Evolutionary conservation across 805 yeast genomes (phyloP).

Genomic region (Saturnispora mendoncae): DNA sequence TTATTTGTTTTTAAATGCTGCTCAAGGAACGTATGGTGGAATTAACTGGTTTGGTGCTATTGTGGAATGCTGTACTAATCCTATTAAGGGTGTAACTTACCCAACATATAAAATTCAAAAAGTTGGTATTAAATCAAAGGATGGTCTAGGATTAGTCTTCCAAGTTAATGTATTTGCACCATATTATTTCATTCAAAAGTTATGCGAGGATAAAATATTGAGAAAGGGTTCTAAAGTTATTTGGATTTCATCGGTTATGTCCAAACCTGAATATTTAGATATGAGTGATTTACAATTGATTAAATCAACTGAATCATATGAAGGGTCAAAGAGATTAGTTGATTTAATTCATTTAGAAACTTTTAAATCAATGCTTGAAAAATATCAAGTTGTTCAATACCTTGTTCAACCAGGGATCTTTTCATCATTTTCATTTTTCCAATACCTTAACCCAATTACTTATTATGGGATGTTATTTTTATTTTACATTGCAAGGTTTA

Average conservation of each 20-base stretch:
- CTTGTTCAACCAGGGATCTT: slow-evolving; percentile 92
- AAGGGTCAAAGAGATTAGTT: slow-evolving; percentile 82
- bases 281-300: slow-evolving; percentile 68
- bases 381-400: slow-evolving; percentile 58
- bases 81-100: slow-evolving; percentile 76
- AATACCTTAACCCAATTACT: slow-evolving; percentile 67
- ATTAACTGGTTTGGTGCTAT: slow-evolving; percentile 79
- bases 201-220: slow-evolving; percentile 42
- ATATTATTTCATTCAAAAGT: slow-evolving; percentile 66
- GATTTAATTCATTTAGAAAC: slow-evolving; percentile 77
- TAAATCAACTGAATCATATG: slow-evolving; percentile 62
- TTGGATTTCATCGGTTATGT: slow-evolving; percentile 84
- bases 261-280: slow-evolving; percentile 65
- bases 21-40: slow-evolving; percentile 80
- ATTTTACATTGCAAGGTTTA: slow-evolving; percentile 71
- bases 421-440: slow-evolving; percentile 69
- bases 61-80: slow-evolving; percentile 54
- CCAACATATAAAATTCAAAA: slow-evolving; percentile 82
- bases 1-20: slow-evolving; percentile 79
- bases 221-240: slow-evolving; percentile 44
- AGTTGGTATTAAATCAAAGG: slow-evolving; percentile 65
- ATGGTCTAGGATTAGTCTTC: slow-evolving; percentile 79
- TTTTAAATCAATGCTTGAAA: slow-evolving; percentile 38
- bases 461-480: slow-evolving; percentile 78
- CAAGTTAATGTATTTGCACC: slow-evolving; percentile 98